Evolutionary conservation across 306 rosid species (phyloP), one percentile per base, ranked within the genome.

Genomic region (Rosa chinensis): DNA sequence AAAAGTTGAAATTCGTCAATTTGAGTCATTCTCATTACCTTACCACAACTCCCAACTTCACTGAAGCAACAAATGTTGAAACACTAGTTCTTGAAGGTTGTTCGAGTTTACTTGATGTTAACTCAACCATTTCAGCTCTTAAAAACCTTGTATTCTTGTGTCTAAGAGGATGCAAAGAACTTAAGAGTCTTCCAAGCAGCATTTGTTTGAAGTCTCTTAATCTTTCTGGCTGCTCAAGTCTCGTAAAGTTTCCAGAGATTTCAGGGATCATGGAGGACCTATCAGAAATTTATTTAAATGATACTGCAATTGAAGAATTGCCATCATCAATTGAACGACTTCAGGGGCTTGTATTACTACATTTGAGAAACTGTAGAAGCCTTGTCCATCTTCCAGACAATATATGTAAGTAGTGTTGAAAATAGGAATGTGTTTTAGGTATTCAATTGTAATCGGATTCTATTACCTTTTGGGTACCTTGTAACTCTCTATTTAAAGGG

Each of bases 1-100:
- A 10, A 32, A 78, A 58, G 3, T 66, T 82, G 37, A 55, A 10
- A 40, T 6, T 0, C 11, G 58, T 81, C 9, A 47, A 75, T 44
- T 71, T 81, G 25, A 13, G 12, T 14, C 10, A 43, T 11, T 81
- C 80, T 18, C 28, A n/a, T 23, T 14, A 47, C 13, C 73, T 82
- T 4, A 66, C 42, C 10, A 32, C 68, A 70, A 43, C 61, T 2
- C 85, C 82, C 5, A 25, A 82, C 79, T 69, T 82, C 37, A 66
- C 82, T 35, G 17, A 37, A 13, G 79, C 85, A 39, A 48, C 14
- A 1, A 66, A 52, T 55, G 76, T 82, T 39, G 47, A 72, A 39
- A 21, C 9, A 12, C 6, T 77, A 14, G 25, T 49, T 67, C 74
- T 77, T 40, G 67, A 67, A 48, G 63, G 47, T 18, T 77, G 80